Base-by-base conservation (phyloP, 1,139 yeast species). In the Lipomyces yarrowii region DNA sequence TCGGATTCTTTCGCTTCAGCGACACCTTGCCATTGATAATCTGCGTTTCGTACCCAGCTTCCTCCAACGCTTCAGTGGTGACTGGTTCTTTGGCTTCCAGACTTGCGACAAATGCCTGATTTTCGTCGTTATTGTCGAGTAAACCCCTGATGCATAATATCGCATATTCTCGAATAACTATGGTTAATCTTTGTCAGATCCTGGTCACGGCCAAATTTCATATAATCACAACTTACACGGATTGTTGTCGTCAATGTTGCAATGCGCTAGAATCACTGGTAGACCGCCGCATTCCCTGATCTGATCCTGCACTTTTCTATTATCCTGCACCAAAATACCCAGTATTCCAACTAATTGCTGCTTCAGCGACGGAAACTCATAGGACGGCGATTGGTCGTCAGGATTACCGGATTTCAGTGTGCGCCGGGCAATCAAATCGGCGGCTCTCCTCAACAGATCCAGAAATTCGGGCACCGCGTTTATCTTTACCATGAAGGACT, bases 161-260 rank as follows among this genome's bases (percentile, higher is more conserved):
- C 1, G 97, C 85, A 68, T 96, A 81, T 74, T 94, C 99, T 70
- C 91, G 89, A 67, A 94, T 88, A 74, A 71, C 77, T 70, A 37
- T 10, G 18, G 30, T 6, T 21, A 26, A 26, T 26, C 37, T 11
- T 18, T 13, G 7, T 39, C 37, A 46, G 30, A 33, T 32, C 33
- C 30, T 26, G 30, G 30, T 23, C 15, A 5, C 13, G 13, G 7
- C 53, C 18, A 3, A 5, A 7, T 10, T 33, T 4, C 21, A 35
- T 39, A 18, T 46, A 7, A 33, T 13, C 48, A 37, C 30, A 48
- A 51, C 71, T 64, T 57, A 69, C 83, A 92, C 0, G 98, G 98
- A 73, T 94, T 96, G 74, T 89, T 87, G 61, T 87, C 88, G 76
- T 94, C 99, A 59, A 94, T 87, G 54, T 89, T 84, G 78, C 98